A percentile compares a stretch with the other conserved stretches of the same genome.
phyloP scores from a whole-genome alignment of 192 early-diverging fungal species.

The Backusella westeae region DNA sequence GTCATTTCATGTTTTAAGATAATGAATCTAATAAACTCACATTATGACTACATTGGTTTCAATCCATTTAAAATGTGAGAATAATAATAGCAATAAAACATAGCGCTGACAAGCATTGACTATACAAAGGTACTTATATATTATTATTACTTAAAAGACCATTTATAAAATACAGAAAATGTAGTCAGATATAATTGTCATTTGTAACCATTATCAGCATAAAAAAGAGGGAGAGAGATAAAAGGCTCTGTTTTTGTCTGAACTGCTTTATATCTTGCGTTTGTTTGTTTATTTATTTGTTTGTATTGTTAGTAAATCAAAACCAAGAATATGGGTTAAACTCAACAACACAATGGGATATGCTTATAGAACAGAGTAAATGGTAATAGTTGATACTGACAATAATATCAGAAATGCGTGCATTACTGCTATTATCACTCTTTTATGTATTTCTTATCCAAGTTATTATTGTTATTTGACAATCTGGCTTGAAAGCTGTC shows the following conservation, averaged over 20 bases:
- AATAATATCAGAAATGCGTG: too few relatives aligned
- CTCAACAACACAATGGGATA: too few relatives aligned
- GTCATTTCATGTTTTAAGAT: conserved; percentile 1
- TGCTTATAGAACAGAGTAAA: too few relatives aligned
- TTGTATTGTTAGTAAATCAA: neutral
- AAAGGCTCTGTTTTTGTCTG: neutral
- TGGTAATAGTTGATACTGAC: too few relatives aligned
- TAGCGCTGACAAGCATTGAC: neutral
- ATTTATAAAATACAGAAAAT: too few relatives aligned
- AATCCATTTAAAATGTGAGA: neutral
- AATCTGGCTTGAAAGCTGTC: neutral
- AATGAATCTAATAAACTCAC: neutral
- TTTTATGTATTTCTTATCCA: neutral
- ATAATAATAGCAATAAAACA: neutral
- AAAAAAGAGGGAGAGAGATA: neutral
- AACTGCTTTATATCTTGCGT: neutral
- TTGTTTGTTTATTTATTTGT: neutral
- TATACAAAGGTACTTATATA: neutral
- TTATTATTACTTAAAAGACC: neutral
- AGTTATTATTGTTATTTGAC: neutral
- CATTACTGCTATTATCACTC: too few relatives aligned
- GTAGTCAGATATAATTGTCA: neutral
- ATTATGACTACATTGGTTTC: neutral
- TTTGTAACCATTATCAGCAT: neutral
- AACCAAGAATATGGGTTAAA: neutral